phyloP scores from a whole-genome alignment of 2,329 filamentous ascomycete genomes.

The Myotisia sp. region DNA sequence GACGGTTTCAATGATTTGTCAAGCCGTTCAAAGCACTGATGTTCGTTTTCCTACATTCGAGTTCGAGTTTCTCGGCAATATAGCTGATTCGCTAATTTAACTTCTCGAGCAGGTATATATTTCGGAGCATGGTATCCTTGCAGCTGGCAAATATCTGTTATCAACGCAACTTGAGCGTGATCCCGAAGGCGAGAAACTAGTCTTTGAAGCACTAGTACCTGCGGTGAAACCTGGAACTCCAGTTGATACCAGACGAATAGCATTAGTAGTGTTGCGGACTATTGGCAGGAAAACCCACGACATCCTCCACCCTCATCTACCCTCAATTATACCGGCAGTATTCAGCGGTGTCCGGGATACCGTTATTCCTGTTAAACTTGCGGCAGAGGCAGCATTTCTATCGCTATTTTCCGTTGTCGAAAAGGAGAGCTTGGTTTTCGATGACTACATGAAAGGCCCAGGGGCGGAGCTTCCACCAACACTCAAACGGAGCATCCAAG shows the following conservation, averaged over 20 bases:
- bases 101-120: constrained; percentile 50
- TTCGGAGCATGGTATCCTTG: constrained; percentile 74
- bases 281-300: constrained; percentile 66
- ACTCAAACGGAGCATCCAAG: constrained; percentile 77
- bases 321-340: constrained; percentile 64
- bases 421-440: constrained; percentile 71
- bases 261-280: constrained; percentile 77
- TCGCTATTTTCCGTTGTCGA: constrained; percentile 82
- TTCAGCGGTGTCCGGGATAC: constrained; percentile 83
- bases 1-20: constrained; percentile 59
- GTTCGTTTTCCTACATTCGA: constrained; percentile 43
- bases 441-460: constrained; percentile 67
- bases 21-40: constrained; percentile 63
- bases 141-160: constrained; percentile 80
- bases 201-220: constrained; percentile 64
- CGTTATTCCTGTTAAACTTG: constrained; percentile 88
- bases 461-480: constrained; percentile 52
- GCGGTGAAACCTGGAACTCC: constrained; percentile 65
- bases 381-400: constrained; percentile 87
- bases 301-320: constrained; percentile 65
- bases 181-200: constrained; percentile 62
- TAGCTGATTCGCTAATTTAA: background rate
- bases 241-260: constrained; percentile 68
- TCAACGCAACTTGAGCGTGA: constrained; percentile 42
- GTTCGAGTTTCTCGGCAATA: too few species aligned